Evolutionary conservation across 2,329 filamentous ascomycete genomes (phyloP).

Genomic region (Colletotrichum paranaense): DNA sequence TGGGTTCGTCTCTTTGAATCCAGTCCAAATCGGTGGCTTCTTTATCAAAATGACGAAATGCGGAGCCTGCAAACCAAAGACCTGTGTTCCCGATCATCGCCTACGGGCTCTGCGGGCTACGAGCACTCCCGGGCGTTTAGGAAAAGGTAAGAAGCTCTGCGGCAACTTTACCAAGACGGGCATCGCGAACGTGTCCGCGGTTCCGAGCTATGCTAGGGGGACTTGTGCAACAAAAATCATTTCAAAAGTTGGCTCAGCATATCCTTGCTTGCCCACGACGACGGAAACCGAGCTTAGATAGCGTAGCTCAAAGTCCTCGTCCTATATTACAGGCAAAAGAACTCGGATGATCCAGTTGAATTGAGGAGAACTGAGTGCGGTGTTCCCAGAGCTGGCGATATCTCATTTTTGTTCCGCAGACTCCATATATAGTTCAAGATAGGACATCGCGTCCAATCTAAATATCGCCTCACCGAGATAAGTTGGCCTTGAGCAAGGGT

Average conservation of each 20-base stretch:
- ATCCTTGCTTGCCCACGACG: constrained; percentile 38
- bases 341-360: background rate
- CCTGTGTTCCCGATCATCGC: constrained; percentile 39
- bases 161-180: constrained; percentile 37
- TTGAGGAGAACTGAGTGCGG: too few relatives aligned
- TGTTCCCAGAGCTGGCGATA: too few relatives aligned
- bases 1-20: constrained; percentile 55
- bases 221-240: constrained; percentile 37
- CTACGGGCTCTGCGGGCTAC: constrained; percentile 36
- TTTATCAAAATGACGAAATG: constrained; percentile 47
- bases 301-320: too few relatives aligned
- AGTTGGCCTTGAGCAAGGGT: background rate
- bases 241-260: constrained; percentile 38
- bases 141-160: constrained; percentile 38
- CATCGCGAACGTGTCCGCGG: constrained; percentile 35
- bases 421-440: too few relatives aligned
- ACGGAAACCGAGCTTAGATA: background rate
- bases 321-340: too few relatives aligned
- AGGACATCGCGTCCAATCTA: background rate
- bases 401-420: too few relatives aligned
- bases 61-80: constrained; percentile 38
- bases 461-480: too few relatives aligned
- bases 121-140: constrained; percentile 32
- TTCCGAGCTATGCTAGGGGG: constrained; percentile 36
- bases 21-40: constrained; percentile 54